Conservation (phyloP, 1,139 yeast genomes). For the Scheffersomyces stambukii region DNA sequence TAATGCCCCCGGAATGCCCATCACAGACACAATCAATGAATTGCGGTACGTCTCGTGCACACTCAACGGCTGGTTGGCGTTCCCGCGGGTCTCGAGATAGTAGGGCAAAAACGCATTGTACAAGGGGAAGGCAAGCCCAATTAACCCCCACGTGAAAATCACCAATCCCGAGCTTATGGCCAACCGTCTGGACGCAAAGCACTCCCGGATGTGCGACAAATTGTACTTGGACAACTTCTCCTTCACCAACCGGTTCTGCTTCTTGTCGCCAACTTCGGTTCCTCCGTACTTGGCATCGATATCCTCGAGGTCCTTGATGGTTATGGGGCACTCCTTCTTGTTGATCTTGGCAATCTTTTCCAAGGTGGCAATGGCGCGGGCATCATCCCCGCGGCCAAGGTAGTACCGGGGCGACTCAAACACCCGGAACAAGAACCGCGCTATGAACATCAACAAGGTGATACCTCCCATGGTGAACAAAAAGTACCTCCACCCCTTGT, state of each 20-base stretch:
- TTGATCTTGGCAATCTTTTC: constrained; percentile 35
- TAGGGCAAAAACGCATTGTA: constrained; percentile 43
- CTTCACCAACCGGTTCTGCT: constrained; percentile 15
- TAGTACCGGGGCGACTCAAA: constrained; percentile 39
- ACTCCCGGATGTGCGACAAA: constrained; percentile 28
- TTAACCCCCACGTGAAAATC: constrained; percentile 39
- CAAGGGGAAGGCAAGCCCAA: constrained; percentile 43
- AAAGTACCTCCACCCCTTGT: constrained; percentile 44
- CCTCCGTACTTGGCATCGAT: constrained; percentile 21
- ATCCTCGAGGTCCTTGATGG: constrained; percentile 26
- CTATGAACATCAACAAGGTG: constrained; percentile 32
- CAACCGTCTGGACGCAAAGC: constrained; percentile 31
- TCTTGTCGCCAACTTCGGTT: constrained; percentile 2
- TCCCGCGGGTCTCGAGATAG: constrained; percentile 32
- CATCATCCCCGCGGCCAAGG: constrained; percentile 37
- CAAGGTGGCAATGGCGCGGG: constrained; percentile 29
- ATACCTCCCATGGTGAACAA: constrained; percentile 39
- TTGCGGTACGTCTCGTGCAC: constrained; percentile 37
- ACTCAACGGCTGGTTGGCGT: constrained; percentile 27
- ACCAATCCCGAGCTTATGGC: constrained; percentile 33
- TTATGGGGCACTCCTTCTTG: constrained; percentile 18
- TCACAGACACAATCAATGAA: constrained; percentile 35
- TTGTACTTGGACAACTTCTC: constrained; percentile 26
- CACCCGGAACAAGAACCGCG: constrained; percentile 33
- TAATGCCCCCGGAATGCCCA: constrained; percentile 41